These are phyloP conservation scores for Scedosporium aurantiacum DNA, from an alignment of 2,329 filamentous ascomycete genomes.

Conservation along the genomic window DNA sequence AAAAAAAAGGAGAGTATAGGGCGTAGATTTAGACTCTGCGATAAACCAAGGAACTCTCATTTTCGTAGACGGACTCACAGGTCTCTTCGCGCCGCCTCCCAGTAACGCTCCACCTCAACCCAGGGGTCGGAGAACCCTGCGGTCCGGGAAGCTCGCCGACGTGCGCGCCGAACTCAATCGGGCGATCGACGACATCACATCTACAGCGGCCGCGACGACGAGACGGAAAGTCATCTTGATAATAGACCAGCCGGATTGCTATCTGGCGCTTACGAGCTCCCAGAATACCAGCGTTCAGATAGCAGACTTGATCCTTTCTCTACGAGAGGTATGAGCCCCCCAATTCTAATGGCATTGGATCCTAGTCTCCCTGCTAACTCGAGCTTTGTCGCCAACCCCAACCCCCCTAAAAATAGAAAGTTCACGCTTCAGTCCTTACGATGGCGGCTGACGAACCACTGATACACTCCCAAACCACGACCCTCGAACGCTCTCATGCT, in stretches of 20 bases:
- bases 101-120: conserved; percentile 3
- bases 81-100: conserved; percentile 31
- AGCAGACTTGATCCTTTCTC: conserved; percentile 42
- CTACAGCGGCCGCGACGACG: conserved; percentile 7
- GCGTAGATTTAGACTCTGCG: conserved; percentile 57
- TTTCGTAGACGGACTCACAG: conserved; percentile 65
- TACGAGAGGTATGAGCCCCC: conserved; percentile 50
- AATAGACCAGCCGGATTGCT: conserved; percentile 53
- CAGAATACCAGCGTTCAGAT: conserved; percentile 33
- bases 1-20: conserved; percentile 27
- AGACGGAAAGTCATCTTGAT: conserved; percentile 43
- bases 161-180: conserved; percentile 27
- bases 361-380: background rate
- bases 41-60: conserved; percentile 47
- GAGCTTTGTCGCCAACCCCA: background rate
- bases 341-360: background rate
- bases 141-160: conserved; percentile 17
- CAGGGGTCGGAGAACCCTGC: conserved; percentile 11
- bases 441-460: conserved; percentile 66
- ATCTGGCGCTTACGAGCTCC: conserved; percentile 40
- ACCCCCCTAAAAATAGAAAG: conserved; percentile 31
- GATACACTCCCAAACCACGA: conserved; percentile 47
- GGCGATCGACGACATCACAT: conserved; percentile 23
- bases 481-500: conserved; percentile 59
- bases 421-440: conserved; percentile 56